These are phyloP conservation scores for Barnettozyma pratensis DNA, from an alignment of 805 yeast genomes.

Conservation along the genomic window DNA sequence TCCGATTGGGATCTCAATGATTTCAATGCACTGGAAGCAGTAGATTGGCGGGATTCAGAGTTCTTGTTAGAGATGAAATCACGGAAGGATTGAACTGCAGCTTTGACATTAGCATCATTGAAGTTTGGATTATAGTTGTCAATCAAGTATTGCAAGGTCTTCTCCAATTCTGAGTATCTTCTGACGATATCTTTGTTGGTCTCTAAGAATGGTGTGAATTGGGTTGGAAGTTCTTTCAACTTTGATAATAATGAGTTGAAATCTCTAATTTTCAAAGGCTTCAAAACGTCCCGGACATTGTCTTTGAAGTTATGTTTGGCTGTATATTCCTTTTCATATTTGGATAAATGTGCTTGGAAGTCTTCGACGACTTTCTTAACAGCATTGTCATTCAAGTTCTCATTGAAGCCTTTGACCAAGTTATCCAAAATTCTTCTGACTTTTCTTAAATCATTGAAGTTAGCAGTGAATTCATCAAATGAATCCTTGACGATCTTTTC, in stretches of 20 bases:
- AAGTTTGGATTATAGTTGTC: slow-evolving; percentile 68
- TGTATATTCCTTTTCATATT: slow-evolving; percentile 7
- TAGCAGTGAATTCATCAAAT: slow-evolving; percentile 18
- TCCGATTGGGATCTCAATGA: not conserved
- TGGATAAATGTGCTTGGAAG: slow-evolving; percentile 21
- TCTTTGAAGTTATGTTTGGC: not conserved
- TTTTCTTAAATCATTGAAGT: slow-evolving; percentile 19
- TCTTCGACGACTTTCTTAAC: slow-evolving; percentile 67
- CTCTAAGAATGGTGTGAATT: slow-evolving; percentile 7
- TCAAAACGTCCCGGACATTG: not conserved
- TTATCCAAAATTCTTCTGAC: slow-evolving; percentile 36
- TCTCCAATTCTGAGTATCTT: slow-evolving; percentile 34
- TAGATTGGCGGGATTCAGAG: not conserved
- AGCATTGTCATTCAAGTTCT: slow-evolving; percentile 80
- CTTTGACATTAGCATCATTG: slow-evolving; percentile 68
- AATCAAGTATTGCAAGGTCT: slow-evolving; percentile 39
- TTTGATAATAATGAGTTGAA: not conserved
- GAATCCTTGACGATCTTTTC: slow-evolving; percentile 14
- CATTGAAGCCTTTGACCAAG: slow-evolving; percentile 61
- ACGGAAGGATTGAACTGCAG: slow-evolving; percentile 47
- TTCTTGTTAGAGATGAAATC: slow-evolving; percentile 31
- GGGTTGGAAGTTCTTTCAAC: slow-evolving; percentile 1
- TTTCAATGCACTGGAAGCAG: not conserved
- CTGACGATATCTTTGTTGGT: slow-evolving; percentile 13
- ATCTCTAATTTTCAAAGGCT: not conserved